Base-by-base conservation (phyloP, 2,329 filamentous ascomycete species). In the Alternaria arbusti region DNA sequence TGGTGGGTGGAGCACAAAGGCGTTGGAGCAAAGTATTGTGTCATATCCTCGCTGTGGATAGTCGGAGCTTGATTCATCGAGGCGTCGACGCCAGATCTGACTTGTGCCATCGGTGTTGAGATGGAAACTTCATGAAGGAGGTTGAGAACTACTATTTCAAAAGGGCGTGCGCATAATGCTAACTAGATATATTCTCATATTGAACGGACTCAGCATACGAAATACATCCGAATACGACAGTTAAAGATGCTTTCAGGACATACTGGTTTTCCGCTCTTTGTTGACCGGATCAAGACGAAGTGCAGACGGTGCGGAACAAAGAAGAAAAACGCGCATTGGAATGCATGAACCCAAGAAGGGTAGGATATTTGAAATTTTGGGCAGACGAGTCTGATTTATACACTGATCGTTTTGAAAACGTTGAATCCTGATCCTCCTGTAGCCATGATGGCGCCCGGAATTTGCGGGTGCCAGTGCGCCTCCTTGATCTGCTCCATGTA, bases 401-500 rank as follows among this genome's bases (percentile, higher is more conserved):
- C 79, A 67, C 76, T 80, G 69, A 79, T 79, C 1, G 78, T 80
- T 68, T 81, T 81, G 76, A 81, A 80, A 3, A 80, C 77, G 44
- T 87, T 87, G 81, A 99, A 97, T 55, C 89, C 89, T 81, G 90
- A 90, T 75, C 94, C 91, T 10, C 96, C 96, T 1, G 96, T 99
- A 2, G 93, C 94, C 82, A 98, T 90, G 65, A 98, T 83, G 32
- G 89, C 90, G 28, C 96, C 96, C 1, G 93, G 92, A 78, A 98
- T 97, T 84, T 99, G 96, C 32, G 91, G 92, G 83, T 98, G 95
- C 95, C 96, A 99, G 83, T 99, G 96, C 40, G 94, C 84, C 82
- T 99, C 96, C 87, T 97, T 98, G 60, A 94, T 94, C 72, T 93
- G 90, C 74, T 96, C 91, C 84, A 96, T 93, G 79, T 97, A 97